phyloP scores from a whole-genome alignment of 768 basidiomycete genomes.

The Agrocybe pediades region DNA sequence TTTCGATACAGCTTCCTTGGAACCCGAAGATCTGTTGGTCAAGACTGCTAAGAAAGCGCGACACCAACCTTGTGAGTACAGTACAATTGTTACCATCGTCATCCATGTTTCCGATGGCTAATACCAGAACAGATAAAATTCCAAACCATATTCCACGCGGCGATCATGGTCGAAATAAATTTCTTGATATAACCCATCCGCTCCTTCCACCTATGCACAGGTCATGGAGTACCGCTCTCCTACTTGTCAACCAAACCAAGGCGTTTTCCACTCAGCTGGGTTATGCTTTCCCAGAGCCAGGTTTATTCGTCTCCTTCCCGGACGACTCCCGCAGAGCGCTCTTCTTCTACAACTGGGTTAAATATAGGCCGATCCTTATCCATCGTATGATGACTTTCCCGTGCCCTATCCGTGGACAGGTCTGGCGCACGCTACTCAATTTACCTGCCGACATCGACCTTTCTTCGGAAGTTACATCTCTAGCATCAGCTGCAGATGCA shows the following conservation, averaged over 20 bases:
- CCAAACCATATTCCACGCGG: background rate
- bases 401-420: background rate
- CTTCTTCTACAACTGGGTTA: conserved; percentile 8
- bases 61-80: background rate
- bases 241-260: background rate
- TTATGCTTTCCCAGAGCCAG: conserved; percentile 6
- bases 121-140: background rate
- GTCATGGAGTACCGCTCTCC: background rate
- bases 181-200: background rate
- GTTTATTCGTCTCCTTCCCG: background rate
- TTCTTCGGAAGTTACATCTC: background rate
- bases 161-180: background rate
- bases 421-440: conserved; percentile 3
- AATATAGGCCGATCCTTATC: conserved; percentile 2
- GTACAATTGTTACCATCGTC: no score
- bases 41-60: background rate
- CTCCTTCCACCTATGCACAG: background rate
- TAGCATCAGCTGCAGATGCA: background rate
- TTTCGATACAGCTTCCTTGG: background rate
- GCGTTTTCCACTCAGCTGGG: background rate
- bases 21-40: background rate
- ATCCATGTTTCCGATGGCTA: no score
- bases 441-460: background rate
- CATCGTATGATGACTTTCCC: background rate
- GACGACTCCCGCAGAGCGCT: background rate